phyloP scores from a whole-genome alignment of 805 yeast species.

The Saccharomycopsis schoenii region DNA sequence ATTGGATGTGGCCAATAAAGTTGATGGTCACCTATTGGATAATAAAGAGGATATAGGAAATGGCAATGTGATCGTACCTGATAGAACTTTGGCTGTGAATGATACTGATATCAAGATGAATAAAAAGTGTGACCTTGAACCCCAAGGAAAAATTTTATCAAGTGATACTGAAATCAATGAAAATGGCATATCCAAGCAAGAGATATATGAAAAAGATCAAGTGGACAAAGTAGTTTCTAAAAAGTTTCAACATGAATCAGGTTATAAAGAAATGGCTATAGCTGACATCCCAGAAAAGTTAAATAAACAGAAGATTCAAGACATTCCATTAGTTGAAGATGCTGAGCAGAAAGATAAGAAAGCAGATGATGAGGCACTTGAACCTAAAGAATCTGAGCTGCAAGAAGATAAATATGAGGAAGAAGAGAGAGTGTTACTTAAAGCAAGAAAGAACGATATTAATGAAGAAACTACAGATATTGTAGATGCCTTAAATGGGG shows the following conservation, averaged over 20 bases:
- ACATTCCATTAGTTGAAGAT: not conserved
- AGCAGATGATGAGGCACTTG: not conserved
- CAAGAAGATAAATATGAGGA: not conserved
- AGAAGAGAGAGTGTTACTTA: not conserved
- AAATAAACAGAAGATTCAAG: not conserved
- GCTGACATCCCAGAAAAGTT: not conserved
- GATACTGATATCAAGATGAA: no score
- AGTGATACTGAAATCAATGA: no score
- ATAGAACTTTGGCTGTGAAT: no score
- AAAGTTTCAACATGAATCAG: not conserved
- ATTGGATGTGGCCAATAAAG: no score
- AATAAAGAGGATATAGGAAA: no score
- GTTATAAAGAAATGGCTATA: not conserved
- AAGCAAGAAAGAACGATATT: not conserved
- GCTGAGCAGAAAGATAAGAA: not conserved
- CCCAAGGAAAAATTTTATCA: no score
- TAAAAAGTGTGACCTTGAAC: no score
- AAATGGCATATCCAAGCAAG: not conserved
- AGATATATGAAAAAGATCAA: not conserved
- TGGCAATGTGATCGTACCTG: no score
- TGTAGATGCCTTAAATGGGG: not conserved
- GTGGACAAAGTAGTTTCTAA: not conserved
- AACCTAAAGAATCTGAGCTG: no score
- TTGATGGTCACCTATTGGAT: no score
- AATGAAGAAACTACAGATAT: not conserved